Conservation (phyloP, 148 eudicot genomes). For the Persicaria maculosa region DNA sequence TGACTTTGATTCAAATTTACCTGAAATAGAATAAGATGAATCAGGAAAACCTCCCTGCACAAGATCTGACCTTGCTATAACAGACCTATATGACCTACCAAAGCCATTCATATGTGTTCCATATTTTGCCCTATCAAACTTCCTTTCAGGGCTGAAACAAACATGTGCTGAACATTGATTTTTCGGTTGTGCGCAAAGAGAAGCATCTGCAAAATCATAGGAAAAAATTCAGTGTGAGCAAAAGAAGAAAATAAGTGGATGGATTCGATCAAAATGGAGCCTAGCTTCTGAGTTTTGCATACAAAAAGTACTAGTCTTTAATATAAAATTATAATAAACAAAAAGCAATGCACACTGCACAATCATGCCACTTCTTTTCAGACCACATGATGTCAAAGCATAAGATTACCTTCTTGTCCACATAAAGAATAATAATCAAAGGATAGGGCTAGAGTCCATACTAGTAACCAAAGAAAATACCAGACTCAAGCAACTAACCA, state of each 20-base stretch:
- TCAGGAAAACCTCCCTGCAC: conserved; percentile 55
- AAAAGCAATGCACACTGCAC: background rate
- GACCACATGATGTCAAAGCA: background rate
- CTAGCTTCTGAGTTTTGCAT: background rate
- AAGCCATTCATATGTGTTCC: conserved; percentile 17
- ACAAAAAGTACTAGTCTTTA: background rate
- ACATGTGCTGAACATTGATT: conserved; percentile 17
- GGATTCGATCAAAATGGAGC: background rate
- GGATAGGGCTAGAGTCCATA: background rate
- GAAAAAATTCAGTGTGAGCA: conserved; percentile 6
- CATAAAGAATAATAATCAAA: background rate
- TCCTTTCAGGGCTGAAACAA: conserved; percentile 21
- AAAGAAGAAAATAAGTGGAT: background rate
- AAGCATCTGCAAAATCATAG: conserved; percentile 22
- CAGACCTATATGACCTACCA: conserved; percentile 26
- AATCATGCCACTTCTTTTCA: background rate
- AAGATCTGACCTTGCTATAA: conserved; percentile 57
- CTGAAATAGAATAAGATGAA: conserved; percentile 45
- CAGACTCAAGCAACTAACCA: background rate
- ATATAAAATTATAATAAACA: background rate
- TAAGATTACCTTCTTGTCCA: background rate
- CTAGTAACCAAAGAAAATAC: background rate
- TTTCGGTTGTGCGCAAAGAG: conserved; percentile 17
- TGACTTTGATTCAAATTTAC: conserved; percentile 22
- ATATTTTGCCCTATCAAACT: conserved; percentile 15